Base-by-base conservation (phyloP, 441 rosid genomes). In the Dalechampia spathulata region DNA sequence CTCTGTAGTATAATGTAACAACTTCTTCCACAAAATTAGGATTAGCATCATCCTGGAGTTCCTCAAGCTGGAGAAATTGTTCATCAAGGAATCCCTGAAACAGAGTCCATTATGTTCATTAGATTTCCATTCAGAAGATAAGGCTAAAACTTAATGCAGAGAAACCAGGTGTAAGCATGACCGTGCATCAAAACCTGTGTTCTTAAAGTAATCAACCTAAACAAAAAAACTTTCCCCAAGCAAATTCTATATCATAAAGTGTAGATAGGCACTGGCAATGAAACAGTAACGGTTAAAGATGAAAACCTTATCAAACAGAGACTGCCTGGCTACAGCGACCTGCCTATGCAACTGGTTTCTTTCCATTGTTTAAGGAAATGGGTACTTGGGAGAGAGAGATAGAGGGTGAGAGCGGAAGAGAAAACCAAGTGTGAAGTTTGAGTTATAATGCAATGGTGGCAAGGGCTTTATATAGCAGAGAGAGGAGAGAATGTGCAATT, bases 21-120 rank as follows among this genome's bases (percentile, higher is more conserved):
- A 92, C 79, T 76, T 92, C 98, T 71, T 88, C 96, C 38, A 86
- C 98, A 64, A 92, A 92, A 60, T 86, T 86, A 5, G 98, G 98
- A 76, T 88, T 92, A n/a, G 91, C 79, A 62, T 85, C 98, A 73
- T 92, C 98, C 52, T 83, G 95, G 55, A 92, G 86, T 45, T 88
- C 96, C 73, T 92, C 98, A 67, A 92, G 73, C 64, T 81, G 86
- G 58, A 80, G 66, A 68, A 92, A 88, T 55, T 92, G 96, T 59
- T 88, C 96, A 68, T 92, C 98, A 16, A 92, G 82, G 41, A 74
- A 82, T 54, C 91, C 96, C 95, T 91, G 64, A 61, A 72, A 63
- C 32, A 49, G 21, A 7, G 45, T 43, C 43, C 8, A 41, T 2
- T 54, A 50, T 30, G n/a, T n/a, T n/a, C 23, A 57, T 45, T 53